Conservation (phyloP, 805 yeast genomes). For the Candida nanaspora region DNA sequence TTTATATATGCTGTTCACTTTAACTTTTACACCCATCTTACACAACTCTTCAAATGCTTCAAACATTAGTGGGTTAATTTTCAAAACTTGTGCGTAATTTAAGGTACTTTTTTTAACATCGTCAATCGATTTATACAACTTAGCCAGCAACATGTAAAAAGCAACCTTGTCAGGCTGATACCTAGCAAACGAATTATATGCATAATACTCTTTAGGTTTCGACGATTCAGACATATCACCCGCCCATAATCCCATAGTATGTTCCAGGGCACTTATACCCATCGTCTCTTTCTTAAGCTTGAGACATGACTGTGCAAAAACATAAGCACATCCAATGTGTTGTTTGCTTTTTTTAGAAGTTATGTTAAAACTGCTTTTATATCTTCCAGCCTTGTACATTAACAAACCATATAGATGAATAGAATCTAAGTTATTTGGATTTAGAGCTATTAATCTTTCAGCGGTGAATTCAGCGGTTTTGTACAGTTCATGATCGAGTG, state of each 20-base stretch:
- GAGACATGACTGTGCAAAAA: conserved; percentile 65
- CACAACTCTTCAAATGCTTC: conserved; percentile 79
- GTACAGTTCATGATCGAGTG: conserved; percentile 61
- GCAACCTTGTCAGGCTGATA: conserved; percentile 63
- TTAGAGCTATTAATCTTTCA: conserved; percentile 68
- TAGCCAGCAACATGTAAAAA: conserved; percentile 62
- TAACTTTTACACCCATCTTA: conserved; percentile 61
- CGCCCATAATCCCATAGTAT: conserved; percentile 31
- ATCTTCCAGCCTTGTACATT: conserved; percentile 49
- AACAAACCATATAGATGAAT: conserved; percentile 65
- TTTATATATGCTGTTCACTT: conserved; percentile 48
- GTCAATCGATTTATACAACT: conserved; percentile 50
- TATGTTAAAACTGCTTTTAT: conserved; percentile 53
- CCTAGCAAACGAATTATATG: conserved; percentile 3
- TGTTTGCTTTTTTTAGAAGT: conserved; percentile 30
- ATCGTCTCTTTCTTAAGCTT: conserved; percentile 47
- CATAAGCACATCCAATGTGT: conserved; percentile 70
- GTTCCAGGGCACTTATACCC: conserved; percentile 49
- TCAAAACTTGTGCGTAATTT: conserved; percentile 62
- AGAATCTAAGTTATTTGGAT: conserved; percentile 49
- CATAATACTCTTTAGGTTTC: conserved; percentile 1
- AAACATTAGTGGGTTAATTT: conserved; percentile 73
- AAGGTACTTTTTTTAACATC: conserved; percentile 59
- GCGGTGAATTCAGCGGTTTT: conserved; percentile 81
- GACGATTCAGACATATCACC: not conserved